Evolutionary conservation across 257 asterid genomes (phyloP).

Genomic region (Lantana camara): DNA sequence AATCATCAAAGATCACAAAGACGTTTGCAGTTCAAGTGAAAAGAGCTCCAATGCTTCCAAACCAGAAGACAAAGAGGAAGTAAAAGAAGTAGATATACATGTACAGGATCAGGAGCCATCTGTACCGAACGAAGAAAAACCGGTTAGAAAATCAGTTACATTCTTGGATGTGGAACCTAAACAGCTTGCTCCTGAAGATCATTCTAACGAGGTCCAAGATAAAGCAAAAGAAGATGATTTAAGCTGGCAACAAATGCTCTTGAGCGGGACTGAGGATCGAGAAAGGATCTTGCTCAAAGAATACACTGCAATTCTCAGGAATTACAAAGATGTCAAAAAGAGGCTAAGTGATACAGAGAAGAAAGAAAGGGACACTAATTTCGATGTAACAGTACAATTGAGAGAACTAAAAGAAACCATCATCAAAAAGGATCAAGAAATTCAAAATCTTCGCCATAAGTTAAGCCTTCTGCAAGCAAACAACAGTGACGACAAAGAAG

Average conservation of each 20-base stretch:
- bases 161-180: constrained; percentile 26
- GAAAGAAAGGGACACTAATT: constrained; percentile 58
- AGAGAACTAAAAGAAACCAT: constrained; percentile 62
- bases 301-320: constrained; percentile 67
- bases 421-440: constrained; percentile 68
- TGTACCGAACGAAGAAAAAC: constrained; percentile 19
- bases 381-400: constrained; percentile 66
- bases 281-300: constrained; percentile 74
- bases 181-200: constrained; percentile 27
- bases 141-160: constrained; percentile 32
- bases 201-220: constrained; percentile 12
- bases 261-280: constrained; percentile 71
- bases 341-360: constrained; percentile 65
- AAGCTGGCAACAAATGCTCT: constrained; percentile 77
- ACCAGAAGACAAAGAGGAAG: constrained; percentile 31
- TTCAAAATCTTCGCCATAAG: constrained; percentile 50
- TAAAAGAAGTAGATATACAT: constrained; percentile 26
- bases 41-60: constrained; percentile 15
- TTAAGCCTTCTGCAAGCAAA: constrained; percentile 35
- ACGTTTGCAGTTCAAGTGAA: neutral
- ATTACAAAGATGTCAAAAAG: constrained; percentile 81
- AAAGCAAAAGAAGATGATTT: constrained; percentile 43
- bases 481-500: constrained; percentile 24
- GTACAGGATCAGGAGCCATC: constrained; percentile 26
- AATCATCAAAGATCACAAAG: too few relatives aligned